Evolutionary conservation across 2,329 filamentous ascomycete species (phyloP).

Genomic region (Mariannaea elegans): DNA sequence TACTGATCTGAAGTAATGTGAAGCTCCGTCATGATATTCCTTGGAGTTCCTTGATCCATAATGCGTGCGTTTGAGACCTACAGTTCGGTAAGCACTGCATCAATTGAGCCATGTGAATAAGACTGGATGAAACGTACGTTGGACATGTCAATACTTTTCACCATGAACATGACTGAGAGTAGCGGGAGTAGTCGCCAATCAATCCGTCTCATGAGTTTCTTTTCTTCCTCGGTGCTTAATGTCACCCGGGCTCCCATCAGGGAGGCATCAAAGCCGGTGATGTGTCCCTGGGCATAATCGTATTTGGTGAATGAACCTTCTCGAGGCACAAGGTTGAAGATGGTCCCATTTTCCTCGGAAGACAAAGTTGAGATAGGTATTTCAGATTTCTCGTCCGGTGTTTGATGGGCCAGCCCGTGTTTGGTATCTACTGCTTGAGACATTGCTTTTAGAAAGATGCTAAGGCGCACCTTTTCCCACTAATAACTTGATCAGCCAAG

Average conservation of each 20-base stretch:
- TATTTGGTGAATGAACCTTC: neutral
- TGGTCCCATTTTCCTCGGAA: neutral
- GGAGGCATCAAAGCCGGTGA: slow-evolving; percentile 16
- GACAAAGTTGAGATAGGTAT: neutral
- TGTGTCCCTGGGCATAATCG: neutral
- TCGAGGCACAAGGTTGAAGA: neutral
- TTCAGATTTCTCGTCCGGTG: too few species aligned
- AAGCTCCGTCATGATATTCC: slow-evolving; percentile 53
- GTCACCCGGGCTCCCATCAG: slow-evolving; percentile 46
- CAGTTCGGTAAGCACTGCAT: neutral
- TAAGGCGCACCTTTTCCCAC: too few species aligned
- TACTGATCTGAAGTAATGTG: slow-evolving; percentile 51
- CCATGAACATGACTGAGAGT: slow-evolving; percentile 51
- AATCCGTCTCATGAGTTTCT: slow-evolving; percentile 34
- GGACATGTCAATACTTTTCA: slow-evolving; percentile 51
- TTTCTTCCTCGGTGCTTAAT: slow-evolving; percentile 38
- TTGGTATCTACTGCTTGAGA: too few species aligned
- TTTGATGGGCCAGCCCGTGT: too few species aligned
- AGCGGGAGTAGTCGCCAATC: slow-evolving; percentile 40
- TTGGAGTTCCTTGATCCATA: slow-evolving; percentile 51
- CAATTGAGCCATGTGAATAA: too few species aligned
- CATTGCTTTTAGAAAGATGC: too few species aligned
- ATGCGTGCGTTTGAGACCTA: slow-evolving; percentile 52
- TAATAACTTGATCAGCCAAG: too few species aligned
- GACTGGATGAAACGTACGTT: slow-evolving; percentile 37